phyloP scores from a whole-genome alignment of 2,329 filamentous ascomycete species.

The Acrocalymma vagum region DNA sequence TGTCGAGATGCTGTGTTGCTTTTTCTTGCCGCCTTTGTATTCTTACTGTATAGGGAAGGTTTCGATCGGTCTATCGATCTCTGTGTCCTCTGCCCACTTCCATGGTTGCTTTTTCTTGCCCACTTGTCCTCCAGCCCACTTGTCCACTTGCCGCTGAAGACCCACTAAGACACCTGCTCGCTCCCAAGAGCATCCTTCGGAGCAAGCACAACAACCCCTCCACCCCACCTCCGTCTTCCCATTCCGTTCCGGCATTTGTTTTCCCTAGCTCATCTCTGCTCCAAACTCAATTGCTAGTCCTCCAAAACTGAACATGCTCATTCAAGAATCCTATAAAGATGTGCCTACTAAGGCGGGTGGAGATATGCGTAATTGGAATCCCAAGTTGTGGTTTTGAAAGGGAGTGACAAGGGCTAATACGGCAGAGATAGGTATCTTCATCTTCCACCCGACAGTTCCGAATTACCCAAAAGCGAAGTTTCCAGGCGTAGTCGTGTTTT shows the following conservation, averaged over 20 bases:
- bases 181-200: too few species aligned
- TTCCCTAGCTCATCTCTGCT: too few species aligned
- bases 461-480: constrained; percentile 90
- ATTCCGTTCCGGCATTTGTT: constrained; percentile 2
- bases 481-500: constrained; percentile 87
- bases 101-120: too few species aligned
- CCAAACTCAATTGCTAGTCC: constrained; percentile 4
- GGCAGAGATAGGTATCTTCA: constrained; percentile 73
- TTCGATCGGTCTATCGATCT: too few species aligned
- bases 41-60: too few species aligned
- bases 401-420: constrained; percentile 12
- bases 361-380: constrained; percentile 63
- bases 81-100: too few species aligned
- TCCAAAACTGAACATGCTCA: constrained; percentile 58
- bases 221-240: constrained; percentile 19
- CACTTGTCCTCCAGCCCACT: too few species aligned
- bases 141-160: too few species aligned
- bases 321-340: constrained; percentile 67
- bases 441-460: constrained; percentile 86
- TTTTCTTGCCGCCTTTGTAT: too few species aligned
- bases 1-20: too few species aligned
- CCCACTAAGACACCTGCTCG: too few species aligned
- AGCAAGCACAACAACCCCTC: constrained; percentile 21
- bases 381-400: constrained; percentile 3
- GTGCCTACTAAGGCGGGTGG: constrained; percentile 67